These are phyloP conservation scores for Sarocladium strictum DNA, from an alignment of 2,329 filamentous ascomycete genomes.

Conservation along the genomic window DNA sequence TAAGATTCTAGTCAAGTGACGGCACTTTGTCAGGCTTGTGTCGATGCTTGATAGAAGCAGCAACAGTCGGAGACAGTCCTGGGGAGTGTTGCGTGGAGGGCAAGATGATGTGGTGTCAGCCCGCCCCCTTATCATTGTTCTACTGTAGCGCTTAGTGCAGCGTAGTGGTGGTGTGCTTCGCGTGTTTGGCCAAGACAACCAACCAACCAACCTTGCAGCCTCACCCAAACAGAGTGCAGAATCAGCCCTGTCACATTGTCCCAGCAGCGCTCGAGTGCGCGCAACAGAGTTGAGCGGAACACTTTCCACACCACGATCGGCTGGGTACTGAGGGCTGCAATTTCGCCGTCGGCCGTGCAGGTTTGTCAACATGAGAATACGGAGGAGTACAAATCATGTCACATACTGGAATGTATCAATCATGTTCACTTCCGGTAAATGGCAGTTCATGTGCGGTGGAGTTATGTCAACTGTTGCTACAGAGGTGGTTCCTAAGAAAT, in stretches of 20 bases:
- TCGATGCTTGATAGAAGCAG: neutral
- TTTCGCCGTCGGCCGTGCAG: too few species aligned
- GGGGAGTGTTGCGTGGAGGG: neutral
- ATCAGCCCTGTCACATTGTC: neutral
- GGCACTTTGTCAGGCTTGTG: neutral
- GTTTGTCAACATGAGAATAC: too few species aligned
- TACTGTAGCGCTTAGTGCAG: neutral
- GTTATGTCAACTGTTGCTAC: too few species aligned
- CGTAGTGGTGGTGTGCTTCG: constrained; percentile 3
- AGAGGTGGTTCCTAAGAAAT: too few species aligned
- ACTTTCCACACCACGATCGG: neutral
- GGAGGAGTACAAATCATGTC: too few species aligned
- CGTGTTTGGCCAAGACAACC: constrained; percentile 6
- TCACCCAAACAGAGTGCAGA: neutral
- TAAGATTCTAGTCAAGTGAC: neutral
- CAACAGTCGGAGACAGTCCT: neutral
- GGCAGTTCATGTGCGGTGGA: too few species aligned
- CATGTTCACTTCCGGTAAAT: too few species aligned
- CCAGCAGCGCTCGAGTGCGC: neutral
- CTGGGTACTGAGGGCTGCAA: neutral
- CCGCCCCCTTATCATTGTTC: neutral
- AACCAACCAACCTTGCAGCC: neutral
- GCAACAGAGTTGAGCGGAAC: neutral
- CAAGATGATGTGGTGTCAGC: constrained; percentile 3
- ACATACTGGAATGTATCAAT: too few species aligned